Evolutionary conservation across 75 land plant species (phyloP), one percentile per base, ranked within the genome.

Genomic region (Pinus albicaulis): DNA sequence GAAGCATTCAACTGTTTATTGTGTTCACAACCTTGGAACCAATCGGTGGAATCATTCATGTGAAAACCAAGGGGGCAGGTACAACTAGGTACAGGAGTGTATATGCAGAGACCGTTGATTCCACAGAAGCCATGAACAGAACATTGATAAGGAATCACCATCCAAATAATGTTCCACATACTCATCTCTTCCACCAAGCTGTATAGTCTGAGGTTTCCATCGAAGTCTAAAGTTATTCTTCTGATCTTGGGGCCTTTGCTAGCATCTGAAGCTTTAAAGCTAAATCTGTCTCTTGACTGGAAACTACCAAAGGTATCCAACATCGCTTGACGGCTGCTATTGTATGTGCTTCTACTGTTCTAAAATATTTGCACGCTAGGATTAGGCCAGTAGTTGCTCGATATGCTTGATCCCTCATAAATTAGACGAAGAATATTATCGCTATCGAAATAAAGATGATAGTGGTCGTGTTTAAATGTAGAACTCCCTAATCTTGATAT

Each of bases 141-240:
- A 74, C 92, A 87, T 7, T 13, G 74, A 34, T 81, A 56, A 1
- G 2, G 3, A 38, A 82, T 53, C n/a, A 86, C 87, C 63, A 72
- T 25, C 90, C 90, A 90, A 13, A 82, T 28, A 13, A 90, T 68
- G 3, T n/a, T 15, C 89, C 89, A 90, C 0, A 19, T 48, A 3
- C 78, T 13, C 1, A 68, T 65, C 12, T 70, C 41, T 2, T 14
- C 19, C 28, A 80, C 68, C 52, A 87, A 66, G 75, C 84, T 85
- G 64, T 87, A 90, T 13, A 90, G 53, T 56, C 92, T 79, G 5
- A 87, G 79, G 65, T 85, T 85, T 16, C 92, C 92, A 72, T 90
- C 90, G 34, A 76, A 71, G 65, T 85, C 92, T 68, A 90, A 3
- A 1, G 81, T 87, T 4, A 87, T 22, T 55, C 86, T 72, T 59